Evolutionary conservation across 225 moss, liverwort and hornwort genomes (phyloP), one percentile per base, ranked within the genome.

Genomic region (Marchantia polymorpha): DNA sequence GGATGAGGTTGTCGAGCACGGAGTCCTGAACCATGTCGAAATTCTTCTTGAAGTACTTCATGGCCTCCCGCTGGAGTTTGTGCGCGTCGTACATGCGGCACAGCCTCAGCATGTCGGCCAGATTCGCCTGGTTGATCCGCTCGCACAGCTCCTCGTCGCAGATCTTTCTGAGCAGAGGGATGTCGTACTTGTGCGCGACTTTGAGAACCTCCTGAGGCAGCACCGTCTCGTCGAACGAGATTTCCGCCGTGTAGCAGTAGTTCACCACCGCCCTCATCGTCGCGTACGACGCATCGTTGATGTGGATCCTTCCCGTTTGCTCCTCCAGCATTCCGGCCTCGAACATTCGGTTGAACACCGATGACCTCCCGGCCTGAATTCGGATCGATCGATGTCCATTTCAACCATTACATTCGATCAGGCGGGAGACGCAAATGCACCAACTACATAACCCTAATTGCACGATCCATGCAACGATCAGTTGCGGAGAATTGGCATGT

Each of bases 131-230:
- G 12, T 76, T 84, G 20, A 87, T 52, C 27, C 73, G 27, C 50
- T 78, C 76, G 61, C 73, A 82, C 26, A 84, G 82, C 53, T 80
- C 73, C n/a, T 67, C 69, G 13, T 82, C 87, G 59, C 84, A 84
- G 20, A 82, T 69, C 26, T 64, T 82, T 64, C 74, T 82, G 72
- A 87, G 71, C 12, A 79, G 55, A 30, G 48, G 16, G 20, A 87
- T 87, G 46, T 87, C 77, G 47, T 84, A 87, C 48, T 87, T 84
- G n/a, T 87, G 84, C n/a, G 80, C 80, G 9, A 87, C 87, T 80
- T 84, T 87, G 0, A 87, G 27, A 2, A 87, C 80, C 54, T 84
- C 87, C 51, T 87, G 72, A 25, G 87, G 87, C 55, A 63, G 56
- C 11, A 87, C 73, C 0, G 55, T 60, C 14, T 78, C 87, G 8